Evolutionary conservation across 768 basidiomycete genomes (phyloP).

Genomic region (Kwoniella heveanensis): DNA sequence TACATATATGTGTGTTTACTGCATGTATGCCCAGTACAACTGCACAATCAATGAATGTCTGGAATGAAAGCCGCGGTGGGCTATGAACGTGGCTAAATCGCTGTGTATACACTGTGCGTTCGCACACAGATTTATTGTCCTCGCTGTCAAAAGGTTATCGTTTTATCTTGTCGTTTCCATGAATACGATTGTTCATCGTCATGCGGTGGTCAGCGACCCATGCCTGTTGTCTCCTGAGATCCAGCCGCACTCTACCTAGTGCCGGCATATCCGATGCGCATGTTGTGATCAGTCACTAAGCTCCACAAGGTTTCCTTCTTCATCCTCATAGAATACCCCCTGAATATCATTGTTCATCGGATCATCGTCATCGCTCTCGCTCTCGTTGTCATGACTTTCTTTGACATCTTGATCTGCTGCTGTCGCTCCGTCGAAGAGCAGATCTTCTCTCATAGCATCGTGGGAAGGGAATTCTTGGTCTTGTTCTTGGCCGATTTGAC

Average conservation of each 20-base stretch:
- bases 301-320: conserved; percentile 35
- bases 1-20: no score
- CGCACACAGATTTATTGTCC: no score
- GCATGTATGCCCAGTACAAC: neutral
- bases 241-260: no score
- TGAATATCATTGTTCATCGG: conserved; percentile 36
- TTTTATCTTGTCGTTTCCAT: no score
- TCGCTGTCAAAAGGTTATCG: no score
- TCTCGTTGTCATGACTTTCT: conserved; percentile 4
- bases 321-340: conserved; percentile 37
- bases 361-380: conserved; percentile 27
- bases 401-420: conserved; percentile 1
- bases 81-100: no score
- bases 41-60: neutral
- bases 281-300: conserved; percentile 17
- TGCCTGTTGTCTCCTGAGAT: no score
- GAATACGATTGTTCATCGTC: no score
- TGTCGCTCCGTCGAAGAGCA: neutral
- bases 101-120: no score
- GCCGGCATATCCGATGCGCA: no score
- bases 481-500: no score
- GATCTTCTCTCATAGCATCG: neutral
- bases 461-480: neutral
- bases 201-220: no score
- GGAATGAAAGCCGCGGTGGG: neutral